Base-by-base conservation (phyloP, 305 asterid genomes). In the Fraxinus sp. region DNA sequence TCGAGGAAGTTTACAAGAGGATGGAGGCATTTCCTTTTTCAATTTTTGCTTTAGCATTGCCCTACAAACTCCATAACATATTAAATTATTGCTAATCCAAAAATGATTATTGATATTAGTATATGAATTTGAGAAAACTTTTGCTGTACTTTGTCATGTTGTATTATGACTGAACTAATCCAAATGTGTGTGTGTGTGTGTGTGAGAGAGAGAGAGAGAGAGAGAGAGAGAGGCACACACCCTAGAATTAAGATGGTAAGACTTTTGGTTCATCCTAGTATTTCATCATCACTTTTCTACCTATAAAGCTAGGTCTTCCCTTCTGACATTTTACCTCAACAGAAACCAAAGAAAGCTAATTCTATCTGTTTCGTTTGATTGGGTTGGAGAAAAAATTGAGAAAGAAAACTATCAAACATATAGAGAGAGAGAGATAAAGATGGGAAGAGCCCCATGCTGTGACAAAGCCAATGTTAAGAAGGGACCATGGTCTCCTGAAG, bases 371-470 rank as follows among this genome's bases (percentile, higher is more conserved):
- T 30, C 76, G n/a, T 30, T 32, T 71, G 26, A 39, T 32, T 16
- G 18, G 20, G 14, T 66, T 26, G 74, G 74, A 66, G 75, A 30
- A 28, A 32, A 71, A 13, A 26, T 24, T 13, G 35, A 26, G 74
- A 66, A 28, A 66, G 18, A 26, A 66, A 68, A 68, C 8, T 28
- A 26, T 26, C 36, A 66, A 8, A 66, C 33, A 68, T 10, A 24
- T 3, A 66, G 1, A 66, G 14, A 68, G 18, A 68, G 41, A 66
- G 73, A 64, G n/a, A 66, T 18, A 28, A 0, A 70, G 11, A 71
- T 71, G 76, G 76, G 76, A 71, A 71, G 44, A 71, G 76, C 76
- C 39, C 76, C 76, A 30, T 71, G 76, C 76, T 71, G 76, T 71
- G 76, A 71, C 41, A 71, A 71, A 71, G 76, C 44, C 39, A 71